Base-by-base conservation (phyloP, 352 stramenopile species). In the Plasmopara halstedii region DNA sequence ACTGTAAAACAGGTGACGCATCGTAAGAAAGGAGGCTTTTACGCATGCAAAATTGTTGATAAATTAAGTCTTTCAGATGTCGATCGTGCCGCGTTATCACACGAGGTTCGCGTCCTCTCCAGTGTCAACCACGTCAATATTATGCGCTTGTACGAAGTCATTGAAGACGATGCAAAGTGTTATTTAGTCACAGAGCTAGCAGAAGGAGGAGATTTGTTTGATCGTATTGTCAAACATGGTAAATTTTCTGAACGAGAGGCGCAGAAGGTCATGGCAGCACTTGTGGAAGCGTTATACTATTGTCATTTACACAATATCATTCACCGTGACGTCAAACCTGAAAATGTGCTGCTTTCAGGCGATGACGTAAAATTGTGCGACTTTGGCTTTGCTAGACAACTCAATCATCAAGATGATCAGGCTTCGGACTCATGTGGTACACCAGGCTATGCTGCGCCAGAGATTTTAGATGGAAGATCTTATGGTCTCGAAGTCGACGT, bases 101-200 rank as follows among this genome's bases (percentile, higher is more conserved):
- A 93, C 21, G 78, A 93, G 45, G 73, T 90, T 23, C 47, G 61
- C 11, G 75, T 90, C 32, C 70, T 90, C 13, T 66, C 66, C 17
- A 83, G 65, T 48, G 62, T 95, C 14, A 68, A 75, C 38, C 88
- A 97, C 46, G 67, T 75, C 10, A 81, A 97, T 67, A 87, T 97
- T 56, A 95, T 96, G 79, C 64, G 68, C 7, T 64, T 96, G 23
- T 71, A 97, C 39, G 92, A 96, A 64, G 94, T 97, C n/a, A 96
- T 96, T 40, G 82, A 97, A 40, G 89, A 97, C 54, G 80, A 90
- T 34, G 72, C 87, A 50, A 86, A 97, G 56, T 99, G 95, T 74
- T 99, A 99, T 59, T 75, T 99, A 53, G 89, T 99, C 15, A 97
- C 97, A 41, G 95, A 99, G 59, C 72, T 97, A 18, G 94, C 96